Conservation (phyloP, 2,329 filamentous ascomycete species). For the Pseudodiploospora longispora region DNA sequence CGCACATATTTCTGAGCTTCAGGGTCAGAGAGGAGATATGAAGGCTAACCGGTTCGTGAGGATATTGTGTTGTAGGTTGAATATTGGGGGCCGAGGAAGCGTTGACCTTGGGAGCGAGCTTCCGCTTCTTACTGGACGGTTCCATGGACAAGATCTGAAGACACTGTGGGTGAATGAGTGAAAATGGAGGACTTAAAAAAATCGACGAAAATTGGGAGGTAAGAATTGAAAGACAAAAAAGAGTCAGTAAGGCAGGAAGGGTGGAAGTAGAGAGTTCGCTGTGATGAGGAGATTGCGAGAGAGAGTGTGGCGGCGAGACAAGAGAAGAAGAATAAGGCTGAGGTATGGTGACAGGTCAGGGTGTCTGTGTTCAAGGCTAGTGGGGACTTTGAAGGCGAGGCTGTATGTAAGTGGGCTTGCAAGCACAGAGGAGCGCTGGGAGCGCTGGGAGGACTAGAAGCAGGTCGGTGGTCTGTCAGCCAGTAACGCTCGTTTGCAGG, state of each 20-base stretch:
- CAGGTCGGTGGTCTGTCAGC: too few relatives aligned
- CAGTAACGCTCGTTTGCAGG: too few relatives aligned
- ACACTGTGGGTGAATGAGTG: conserved; percentile 6
- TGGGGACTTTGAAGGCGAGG: conserved; percentile 3
- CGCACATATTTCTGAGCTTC: conserved; percentile 1
- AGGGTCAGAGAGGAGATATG: conserved; percentile 2
- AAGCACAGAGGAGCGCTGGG: neutral
- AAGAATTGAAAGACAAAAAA: conserved; percentile 2
- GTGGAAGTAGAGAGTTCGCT: conserved; percentile 7
- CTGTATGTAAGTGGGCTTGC: conserved; percentile 3
- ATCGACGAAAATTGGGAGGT: neutral
- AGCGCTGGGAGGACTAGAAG: too few relatives aligned
- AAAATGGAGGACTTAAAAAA: conserved; percentile 8
- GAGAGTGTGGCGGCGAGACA: conserved; percentile 9
- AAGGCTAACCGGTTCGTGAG: conserved; percentile 28
- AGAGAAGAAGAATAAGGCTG: conserved; percentile 20
- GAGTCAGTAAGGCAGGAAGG: conserved; percentile 8
- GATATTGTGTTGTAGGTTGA: conserved; percentile 22
- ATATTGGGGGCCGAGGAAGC: conserved; percentile 22
- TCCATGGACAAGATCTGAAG: conserved; percentile 26
- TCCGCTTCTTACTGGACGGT: conserved; percentile 34
- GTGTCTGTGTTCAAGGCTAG: conserved; percentile 1
- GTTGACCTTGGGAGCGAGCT: conserved; percentile 35
- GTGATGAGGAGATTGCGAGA: conserved; percentile 3
- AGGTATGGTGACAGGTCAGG: neutral